A percentile compares a stretch with the other conserved stretches of the same genome.
phyloP scores from a whole-genome alignment of 495 filamentous ascomycete genomes.

The Hypomontagnella monticulosa region DNA sequence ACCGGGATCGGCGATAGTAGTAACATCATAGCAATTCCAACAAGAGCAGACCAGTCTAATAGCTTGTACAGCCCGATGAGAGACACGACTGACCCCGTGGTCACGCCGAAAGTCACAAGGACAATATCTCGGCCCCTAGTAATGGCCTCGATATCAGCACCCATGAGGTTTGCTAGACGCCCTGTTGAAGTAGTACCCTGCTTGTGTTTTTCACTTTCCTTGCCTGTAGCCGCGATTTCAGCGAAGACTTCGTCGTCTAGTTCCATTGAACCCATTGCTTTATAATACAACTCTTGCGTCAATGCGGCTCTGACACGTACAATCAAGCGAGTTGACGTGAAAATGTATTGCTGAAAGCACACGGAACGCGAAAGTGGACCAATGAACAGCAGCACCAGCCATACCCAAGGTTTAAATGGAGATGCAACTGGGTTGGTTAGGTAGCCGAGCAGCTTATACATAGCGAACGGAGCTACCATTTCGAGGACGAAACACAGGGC shows the following conservation, averaged over 20 bases:
- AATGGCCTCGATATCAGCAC: conserved; percentile 59
- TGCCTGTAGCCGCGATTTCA: conserved; percentile 40
- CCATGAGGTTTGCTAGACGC: conserved; percentile 62
- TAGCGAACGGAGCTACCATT: conserved; percentile 55
- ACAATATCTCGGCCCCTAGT: conserved; percentile 55
- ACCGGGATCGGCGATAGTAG: conserved; percentile 52
- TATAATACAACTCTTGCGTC: conserved; percentile 62
- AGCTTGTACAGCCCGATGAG: conserved; percentile 56
- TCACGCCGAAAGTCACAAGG: conserved; percentile 47
- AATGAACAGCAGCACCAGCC: conserved; percentile 58
- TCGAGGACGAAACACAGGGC: conserved; percentile 49
- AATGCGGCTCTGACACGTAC: conserved; percentile 59
- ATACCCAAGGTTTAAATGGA: conserved; percentile 52
- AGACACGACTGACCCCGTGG: conserved; percentile 49
- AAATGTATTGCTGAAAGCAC: conserved; percentile 60
- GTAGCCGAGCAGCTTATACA: conserved; percentile 56
- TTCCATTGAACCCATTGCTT: conserved; percentile 58
- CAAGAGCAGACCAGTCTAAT: conserved; percentile 57
- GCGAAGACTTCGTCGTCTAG: conserved; percentile 53
- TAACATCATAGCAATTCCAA: conserved; percentile 54
- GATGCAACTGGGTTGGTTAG: conserved; percentile 48
- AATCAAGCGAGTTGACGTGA: conserved; percentile 56
- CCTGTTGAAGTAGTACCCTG: conserved; percentile 54
- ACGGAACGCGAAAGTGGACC: conserved; percentile 55
- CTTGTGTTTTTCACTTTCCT: conserved; percentile 40